Evolutionary conservation across 805 yeast species (phyloP), one percentile per base, ranked within the genome.

Genomic region (Myxozyma nipponensis): DNA sequence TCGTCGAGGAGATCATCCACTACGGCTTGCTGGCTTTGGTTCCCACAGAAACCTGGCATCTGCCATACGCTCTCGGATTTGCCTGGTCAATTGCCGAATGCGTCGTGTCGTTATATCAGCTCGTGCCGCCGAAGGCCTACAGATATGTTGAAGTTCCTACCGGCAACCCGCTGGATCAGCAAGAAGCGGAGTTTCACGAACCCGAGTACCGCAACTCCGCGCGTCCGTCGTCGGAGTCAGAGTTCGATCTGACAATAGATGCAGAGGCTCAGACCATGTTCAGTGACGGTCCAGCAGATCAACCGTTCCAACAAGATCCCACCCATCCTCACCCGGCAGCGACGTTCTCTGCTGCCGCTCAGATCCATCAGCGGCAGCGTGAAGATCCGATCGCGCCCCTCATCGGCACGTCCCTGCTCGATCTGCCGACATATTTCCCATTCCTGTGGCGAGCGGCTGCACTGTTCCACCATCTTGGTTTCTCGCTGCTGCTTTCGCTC

Each of bases 321-420:
- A 6, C 6, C 7, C 38, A 35, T 35, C 53, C 52, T 13, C 43
- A 48, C 26, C 53, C 56, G 2, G 49, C 50, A 9, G 38, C 49
- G 13, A 42, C 52, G 3, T 51, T 51, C 40, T 46, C 55, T 15
- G 51, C 55, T 18, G 56, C 56, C 2, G 56, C 56, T 9, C 49
- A 49, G 30, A 49, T 52, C 47, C 30, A 49, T 21, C 45, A 42
- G 28, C 47, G 43, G 23, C 52, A 52, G 48, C 47, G 53, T 9
- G 56, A 49, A 34, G 56, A 52, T 26, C 56, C 56, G 6, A 49
- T 52, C 23, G 56, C 56, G 13, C 56, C 56, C 7, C 48, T 52
- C 17, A 48, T 52, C 36, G 56, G 56, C 32, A 52, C 56, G 2
- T 52, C 56, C 3, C 30, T 52, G 25, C 47, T 52, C 38, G 52